phyloP scores from a whole-genome alignment of 2,329 filamentous ascomycete species.

The Fusarium pseudocircinatum region DNA sequence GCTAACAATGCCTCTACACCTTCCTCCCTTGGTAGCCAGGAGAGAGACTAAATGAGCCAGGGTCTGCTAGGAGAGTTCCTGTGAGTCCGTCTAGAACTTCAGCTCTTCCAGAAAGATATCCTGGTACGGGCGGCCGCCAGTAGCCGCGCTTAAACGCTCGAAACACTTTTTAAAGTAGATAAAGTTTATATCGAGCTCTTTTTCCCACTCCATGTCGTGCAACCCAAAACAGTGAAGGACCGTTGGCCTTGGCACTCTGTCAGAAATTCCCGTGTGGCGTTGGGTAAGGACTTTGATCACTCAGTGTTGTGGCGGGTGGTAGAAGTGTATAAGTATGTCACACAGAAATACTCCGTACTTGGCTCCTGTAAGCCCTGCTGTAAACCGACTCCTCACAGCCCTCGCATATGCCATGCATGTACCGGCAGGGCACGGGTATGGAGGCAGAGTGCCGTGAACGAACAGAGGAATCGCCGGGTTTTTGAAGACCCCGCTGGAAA shows the following conservation, averaged over 20 bases:
- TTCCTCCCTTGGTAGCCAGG: conserved; percentile 26
- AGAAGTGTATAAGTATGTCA: conserved; percentile 33
- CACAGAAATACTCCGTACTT: conserved; percentile 23
- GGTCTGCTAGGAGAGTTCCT: conserved; percentile 9
- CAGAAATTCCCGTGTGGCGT: conserved; percentile 13
- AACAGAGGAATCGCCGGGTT: conserved; percentile 25
- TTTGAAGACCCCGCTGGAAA: conserved; percentile 7
- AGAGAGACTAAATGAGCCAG: conserved; percentile 21
- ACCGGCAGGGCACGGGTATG: conserved; percentile 39
- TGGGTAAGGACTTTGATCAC: conserved; percentile 1
- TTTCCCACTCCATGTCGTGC: neutral
- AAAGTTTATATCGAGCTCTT: conserved; percentile 8
- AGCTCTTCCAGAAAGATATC: conserved; percentile 9
- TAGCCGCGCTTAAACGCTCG: conserved; percentile 32
- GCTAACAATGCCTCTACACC: conserved; percentile 13
- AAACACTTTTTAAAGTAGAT: conserved; percentile 19
- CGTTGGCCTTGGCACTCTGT: conserved; percentile 19
- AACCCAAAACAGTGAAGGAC: conserved; percentile 6
- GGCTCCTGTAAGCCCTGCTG: conserved; percentile 18
- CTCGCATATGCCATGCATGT: conserved; percentile 35
- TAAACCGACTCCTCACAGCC: conserved; percentile 4
- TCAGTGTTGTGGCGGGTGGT: conserved; percentile 15
- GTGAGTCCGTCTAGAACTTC: neutral
- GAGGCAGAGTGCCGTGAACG: conserved; percentile 28
- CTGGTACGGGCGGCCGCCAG: conserved; percentile 3